These are phyloP conservation scores for Camellia japonica DNA, from an alignment of 148 eudicot genomes.

Conservation along the genomic window DNA sequence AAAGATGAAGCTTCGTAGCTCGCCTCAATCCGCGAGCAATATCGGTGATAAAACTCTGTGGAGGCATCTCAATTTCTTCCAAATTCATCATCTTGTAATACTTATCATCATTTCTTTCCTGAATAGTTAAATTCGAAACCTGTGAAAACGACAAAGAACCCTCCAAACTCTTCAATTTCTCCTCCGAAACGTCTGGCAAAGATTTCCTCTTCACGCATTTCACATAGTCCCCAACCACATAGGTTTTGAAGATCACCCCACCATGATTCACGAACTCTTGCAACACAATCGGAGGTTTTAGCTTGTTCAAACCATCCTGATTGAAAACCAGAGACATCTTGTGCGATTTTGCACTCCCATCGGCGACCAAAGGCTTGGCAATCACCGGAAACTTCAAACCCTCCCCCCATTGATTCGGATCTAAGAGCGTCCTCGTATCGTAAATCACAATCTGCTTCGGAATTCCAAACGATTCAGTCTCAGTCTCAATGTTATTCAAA, in stretches of 20 bases:
- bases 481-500: constrained; percentile 16
- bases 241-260: constrained; percentile 74
- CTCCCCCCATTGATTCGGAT: constrained; percentile 28
- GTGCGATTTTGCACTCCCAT: constrained; percentile 75
- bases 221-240: constrained; percentile 67
- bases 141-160: constrained; percentile 63
- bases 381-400: constrained; percentile 61
- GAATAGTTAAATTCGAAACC: constrained; percentile 53
- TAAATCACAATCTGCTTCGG: constrained; percentile 68
- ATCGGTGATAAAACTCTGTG: constrained; percentile 38
- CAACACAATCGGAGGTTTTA: constrained; percentile 63
- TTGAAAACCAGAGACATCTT: constrained; percentile 61
- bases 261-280: constrained; percentile 84
- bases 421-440: constrained; percentile 33
- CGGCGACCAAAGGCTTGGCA: constrained; percentile 70
- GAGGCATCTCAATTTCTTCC: constrained; percentile 67
- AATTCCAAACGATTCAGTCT: constrained; percentile 45
- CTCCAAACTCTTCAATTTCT: constrained; percentile 36
- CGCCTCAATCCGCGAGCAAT: constrained; percentile 50
- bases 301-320: constrained; percentile 37
- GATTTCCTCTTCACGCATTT: constrained; percentile 74
- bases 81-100: constrained; percentile 46
- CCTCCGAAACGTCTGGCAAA: constrained; percentile 62
- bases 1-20: constrained; percentile 51
- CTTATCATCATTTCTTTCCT: constrained; percentile 45